Base-by-base conservation (phyloP, 768 basidiomycete genomes). In the Leccinellum luteum region DNA sequence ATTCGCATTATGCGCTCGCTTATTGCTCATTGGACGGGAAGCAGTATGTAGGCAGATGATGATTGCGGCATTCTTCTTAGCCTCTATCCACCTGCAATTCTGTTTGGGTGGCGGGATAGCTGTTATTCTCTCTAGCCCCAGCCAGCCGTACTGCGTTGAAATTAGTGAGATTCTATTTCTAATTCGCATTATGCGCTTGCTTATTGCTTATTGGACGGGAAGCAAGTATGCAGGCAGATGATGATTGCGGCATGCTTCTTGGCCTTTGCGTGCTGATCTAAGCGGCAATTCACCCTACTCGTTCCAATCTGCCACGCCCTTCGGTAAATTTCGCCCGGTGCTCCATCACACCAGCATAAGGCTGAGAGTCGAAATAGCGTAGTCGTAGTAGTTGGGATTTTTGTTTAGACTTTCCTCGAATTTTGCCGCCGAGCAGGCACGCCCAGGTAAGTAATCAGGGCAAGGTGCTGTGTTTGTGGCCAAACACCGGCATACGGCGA, bases 401-500 rank as follows among this genome's bases (percentile, higher is more conserved):
- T 61, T 38, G 57, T 57, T 54, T 56, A 55, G 50, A 63, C 45
- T 63, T 62, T 50, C 31, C 3, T 53, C 44, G 10, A 44, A 55
- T 57, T 53, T 45, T 51, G 43, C 38, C 15, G 34, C 32, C 49
- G 15, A 5, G 53, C 45, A 21, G 35, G 15, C 38, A 25, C 56
- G 48, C 55, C 51, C 67, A 52, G 69, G 69, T 68, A 69, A 58
- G 67, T 71, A 52, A 60, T 66, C 34, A 58, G 64, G 64, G 65
- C 61, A 52, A 60, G 56, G 44, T 28, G 53, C 57, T 64, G 56
- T 69, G 48, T 69, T 69, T 72, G 60, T 62, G 58, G 47, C 68
- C 68, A 72, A 69, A 72, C 61, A 69, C 62, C 70, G 68, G 67
- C 62, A 71, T 62, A 67, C 57, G 66, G 62, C 65, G 69, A 60